Conservation (phyloP, 176 grass and related monocot species). For the Eremochloa ophiuroides region DNA sequence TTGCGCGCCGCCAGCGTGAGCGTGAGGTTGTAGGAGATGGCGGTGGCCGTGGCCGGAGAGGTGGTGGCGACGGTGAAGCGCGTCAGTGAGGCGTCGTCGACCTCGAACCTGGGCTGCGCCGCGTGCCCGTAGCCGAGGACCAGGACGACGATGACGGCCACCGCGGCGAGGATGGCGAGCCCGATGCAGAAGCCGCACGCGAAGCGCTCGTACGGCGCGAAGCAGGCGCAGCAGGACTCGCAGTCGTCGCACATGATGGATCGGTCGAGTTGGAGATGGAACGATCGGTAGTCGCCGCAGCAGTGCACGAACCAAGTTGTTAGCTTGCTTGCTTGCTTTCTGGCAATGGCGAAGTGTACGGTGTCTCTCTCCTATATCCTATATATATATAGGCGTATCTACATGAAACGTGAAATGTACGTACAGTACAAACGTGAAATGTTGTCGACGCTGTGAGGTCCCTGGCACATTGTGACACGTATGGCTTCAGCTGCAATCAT, state of each 20-base stretch:
- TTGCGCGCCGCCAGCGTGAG: conserved; percentile 32
- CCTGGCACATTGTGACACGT: conserved; percentile 65
- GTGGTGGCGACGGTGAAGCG: conserved; percentile 17
- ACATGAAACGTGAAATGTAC: not conserved
- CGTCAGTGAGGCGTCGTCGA: conserved; percentile 34
- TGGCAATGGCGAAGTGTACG: not conserved
- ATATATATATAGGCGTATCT: not conserved
- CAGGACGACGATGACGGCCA: conserved; percentile 9
- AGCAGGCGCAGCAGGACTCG: conserved; percentile 29
- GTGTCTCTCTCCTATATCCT: not conserved
- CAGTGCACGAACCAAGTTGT: not conserved
- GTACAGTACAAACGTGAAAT: too few relatives aligned
- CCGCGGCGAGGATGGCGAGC: not conserved
- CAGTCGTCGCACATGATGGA: conserved; percentile 18
- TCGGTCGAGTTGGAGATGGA: not conserved
- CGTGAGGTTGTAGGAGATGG: conserved; percentile 46
- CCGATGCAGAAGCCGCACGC: conserved; percentile 26
- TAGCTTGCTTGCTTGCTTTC: not conserved
- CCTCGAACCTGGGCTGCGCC: not conserved
- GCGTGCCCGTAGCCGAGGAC: conserved; percentile 12
- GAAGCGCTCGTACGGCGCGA: conserved; percentile 8
- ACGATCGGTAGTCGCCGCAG: not conserved
- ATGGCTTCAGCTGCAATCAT: conserved; percentile 78
- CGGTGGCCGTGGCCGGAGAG: not conserved
- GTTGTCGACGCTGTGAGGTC: conserved; percentile 40